These are phyloP conservation scores for Mytilinidion resinicola DNA, from an alignment of 495 filamentous ascomycete genomes.

Conservation along the genomic window DNA sequence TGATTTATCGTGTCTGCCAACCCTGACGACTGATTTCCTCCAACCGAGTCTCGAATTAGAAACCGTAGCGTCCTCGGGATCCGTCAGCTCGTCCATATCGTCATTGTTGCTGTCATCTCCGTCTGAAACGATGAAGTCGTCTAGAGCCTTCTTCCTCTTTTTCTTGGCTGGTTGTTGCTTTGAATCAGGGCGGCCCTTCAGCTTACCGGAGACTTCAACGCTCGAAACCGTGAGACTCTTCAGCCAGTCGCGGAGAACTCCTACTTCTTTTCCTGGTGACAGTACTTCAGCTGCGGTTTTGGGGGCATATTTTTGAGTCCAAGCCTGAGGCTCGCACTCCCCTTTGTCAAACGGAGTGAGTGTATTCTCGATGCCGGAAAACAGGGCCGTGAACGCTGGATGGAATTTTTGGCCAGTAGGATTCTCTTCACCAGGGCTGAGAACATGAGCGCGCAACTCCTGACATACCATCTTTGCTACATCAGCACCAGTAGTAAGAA, in stretches of 20 bases:
- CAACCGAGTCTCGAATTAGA: background rate
- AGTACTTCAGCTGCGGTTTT: conserved; percentile 62
- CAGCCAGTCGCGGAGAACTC: conserved; percentile 80
- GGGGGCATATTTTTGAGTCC: conserved; percentile 87
- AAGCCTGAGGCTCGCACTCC: conserved; percentile 64
- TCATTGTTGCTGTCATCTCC: conserved; percentile 70
- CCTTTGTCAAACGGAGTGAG: conserved; percentile 76
- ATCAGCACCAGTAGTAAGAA: conserved; percentile 31
- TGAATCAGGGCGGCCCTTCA: background rate
- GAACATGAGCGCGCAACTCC: conserved; percentile 11
- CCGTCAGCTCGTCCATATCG: conserved; percentile 67
- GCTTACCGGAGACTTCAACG: conserved; percentile 38
- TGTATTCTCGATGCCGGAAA: conserved; percentile 50
- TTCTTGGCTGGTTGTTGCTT: conserved; percentile 41
- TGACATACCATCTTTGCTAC: conserved; percentile 17
- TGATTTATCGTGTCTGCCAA: conserved; percentile 39
- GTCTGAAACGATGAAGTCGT: conserved; percentile 80
- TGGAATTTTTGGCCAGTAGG: conserved; percentile 33
- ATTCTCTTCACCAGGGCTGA: conserved; percentile 3
- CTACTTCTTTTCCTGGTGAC: conserved; percentile 64
- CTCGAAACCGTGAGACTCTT: conserved; percentile 63
- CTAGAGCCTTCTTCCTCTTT: conserved; percentile 61
- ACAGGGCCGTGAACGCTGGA: conserved; percentile 55
- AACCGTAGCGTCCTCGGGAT: conserved; percentile 52
- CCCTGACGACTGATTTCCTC: conserved; percentile 36